Evolutionary conservation across 2,329 filamentous ascomycete genomes (phyloP).

Genomic region (Beauveria sp.): DNA sequence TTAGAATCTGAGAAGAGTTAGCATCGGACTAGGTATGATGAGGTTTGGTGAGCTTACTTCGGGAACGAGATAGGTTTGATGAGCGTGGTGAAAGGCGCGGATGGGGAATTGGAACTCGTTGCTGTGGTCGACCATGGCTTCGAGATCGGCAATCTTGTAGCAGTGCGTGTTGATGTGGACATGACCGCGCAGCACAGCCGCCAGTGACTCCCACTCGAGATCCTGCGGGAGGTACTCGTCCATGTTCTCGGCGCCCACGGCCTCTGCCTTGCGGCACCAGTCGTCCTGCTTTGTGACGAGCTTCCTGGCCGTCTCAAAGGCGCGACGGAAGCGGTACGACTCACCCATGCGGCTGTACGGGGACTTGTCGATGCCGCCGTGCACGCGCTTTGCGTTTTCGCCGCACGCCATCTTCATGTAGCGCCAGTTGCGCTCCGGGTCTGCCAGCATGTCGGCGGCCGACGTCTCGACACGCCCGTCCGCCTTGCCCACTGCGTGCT

Average conservation of each 20-base stretch:
- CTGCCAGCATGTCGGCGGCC: constrained; percentile 55
- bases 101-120: constrained; percentile 60
- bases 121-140: constrained; percentile 61
- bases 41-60: constrained; percentile 35
- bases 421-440: constrained; percentile 56
- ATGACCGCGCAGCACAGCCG: constrained; percentile 57
- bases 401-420: constrained; percentile 75
- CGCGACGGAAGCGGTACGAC: constrained; percentile 61
- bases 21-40: background rate
- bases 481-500: constrained; percentile 53
- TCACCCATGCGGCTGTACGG: constrained; percentile 59
- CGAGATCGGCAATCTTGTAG: constrained; percentile 62
- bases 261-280: constrained; percentile 54
- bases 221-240: constrained; percentile 53
- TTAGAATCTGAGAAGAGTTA: constrained; percentile 36
- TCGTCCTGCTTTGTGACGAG: constrained; percentile 56
- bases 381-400: constrained; percentile 59
- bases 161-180: constrained; percentile 66
- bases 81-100: constrained; percentile 12
- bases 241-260: constrained; percentile 42
- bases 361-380: constrained; percentile 45
- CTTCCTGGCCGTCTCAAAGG: constrained; percentile 54
- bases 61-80: constrained; percentile 27
- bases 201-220: constrained; percentile 55
- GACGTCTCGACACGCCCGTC: constrained; percentile 58